Evolutionary conservation across 2,329 filamentous ascomycete species (phyloP).

Genomic region (Colletotrichum kahawae): DNA sequence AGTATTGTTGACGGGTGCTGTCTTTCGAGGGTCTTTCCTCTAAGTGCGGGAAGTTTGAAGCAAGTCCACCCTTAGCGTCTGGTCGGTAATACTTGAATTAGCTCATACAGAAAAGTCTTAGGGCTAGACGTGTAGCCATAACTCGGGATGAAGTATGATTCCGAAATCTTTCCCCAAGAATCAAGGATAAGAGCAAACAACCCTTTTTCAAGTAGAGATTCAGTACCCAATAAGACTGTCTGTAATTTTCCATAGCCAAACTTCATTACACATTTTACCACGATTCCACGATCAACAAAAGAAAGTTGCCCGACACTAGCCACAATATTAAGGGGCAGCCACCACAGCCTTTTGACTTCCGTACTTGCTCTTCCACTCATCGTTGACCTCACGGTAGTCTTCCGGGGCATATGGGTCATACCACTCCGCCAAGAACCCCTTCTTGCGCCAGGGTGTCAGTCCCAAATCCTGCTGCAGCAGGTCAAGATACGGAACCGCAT

Average conservation of each 20-base stretch:
- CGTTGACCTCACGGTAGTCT: conserved; percentile 60
- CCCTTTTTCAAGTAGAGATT: background rate
- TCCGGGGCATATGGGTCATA: conserved; percentile 62
- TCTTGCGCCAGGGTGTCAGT: conserved; percentile 61
- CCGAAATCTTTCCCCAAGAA: too few relatives aligned
- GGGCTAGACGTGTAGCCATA: too few relatives aligned
- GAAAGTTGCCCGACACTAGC: background rate
- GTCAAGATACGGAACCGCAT: conserved; percentile 76
- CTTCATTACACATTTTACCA: background rate
- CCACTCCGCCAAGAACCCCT: conserved; percentile 54
- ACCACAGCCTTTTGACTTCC: background rate
- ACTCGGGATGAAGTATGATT: too few relatives aligned
- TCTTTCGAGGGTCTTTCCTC: too few relatives aligned
- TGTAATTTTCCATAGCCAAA: background rate
- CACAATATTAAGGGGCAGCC: background rate
- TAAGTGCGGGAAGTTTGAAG: too few relatives aligned
- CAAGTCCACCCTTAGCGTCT: too few relatives aligned
- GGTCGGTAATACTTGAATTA: too few relatives aligned
- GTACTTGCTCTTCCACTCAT: conserved; percentile 49
- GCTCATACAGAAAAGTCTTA: too few relatives aligned
- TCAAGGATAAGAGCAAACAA: too few relatives aligned
- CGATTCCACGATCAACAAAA: background rate
- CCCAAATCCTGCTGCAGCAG: conserved; percentile 70
- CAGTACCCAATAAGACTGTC: background rate
- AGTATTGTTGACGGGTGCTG: background rate